Evolutionary conservation across 1,284 basidiomycete genomes (phyloP), one percentile per base, ranked within the genome.

Genomic region (Porogramme epimiltina): DNA sequence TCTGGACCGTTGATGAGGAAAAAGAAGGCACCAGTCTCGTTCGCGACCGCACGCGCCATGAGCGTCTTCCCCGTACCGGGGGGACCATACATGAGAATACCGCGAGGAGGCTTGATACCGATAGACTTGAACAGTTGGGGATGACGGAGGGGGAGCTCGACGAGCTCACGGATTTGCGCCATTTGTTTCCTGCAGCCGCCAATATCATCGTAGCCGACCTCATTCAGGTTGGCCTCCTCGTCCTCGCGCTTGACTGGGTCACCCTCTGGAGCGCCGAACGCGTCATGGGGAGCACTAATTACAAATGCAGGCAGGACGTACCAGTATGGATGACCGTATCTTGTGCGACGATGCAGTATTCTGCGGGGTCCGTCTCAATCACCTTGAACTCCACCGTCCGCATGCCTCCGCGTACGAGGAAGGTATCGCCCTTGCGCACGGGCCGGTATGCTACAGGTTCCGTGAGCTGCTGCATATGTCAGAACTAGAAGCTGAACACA

Each of bases 121-220:
- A 99, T 99, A 22, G 93, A 95, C 74, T 99, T 99, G 89, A 98
- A 99, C 15, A 99, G 85, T 74, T 99, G 95, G 22, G 97, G 97
- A 77, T 99, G 97, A 52, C 96, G 93, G 36, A 99, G 83, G 26
- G 96, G 97, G 5, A 99, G 80, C 73, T 99, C 97, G 58, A 99
- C 97, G 49, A 99, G 87, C 79, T 99, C 97, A 72, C 97, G 95
- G 58, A 99, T 98, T 71, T 98, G 95, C 2, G 96, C 96, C 89
- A 99, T 95, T 73, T 99, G 97, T 73, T 99, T 99, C 64, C 96
- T 85, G 79, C 95, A 98, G 46, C 96, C 96, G 77, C 96, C 97
- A 62, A 99, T 96, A 67, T 99, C 96, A 66, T 99, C 97, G 70
- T 99, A 99, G 31, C 97, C 97, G 59, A 99, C 97, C 64, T 97